phyloP scores from a whole-genome alignment of 257 asterid species.

The Ilex asprella region DNA sequence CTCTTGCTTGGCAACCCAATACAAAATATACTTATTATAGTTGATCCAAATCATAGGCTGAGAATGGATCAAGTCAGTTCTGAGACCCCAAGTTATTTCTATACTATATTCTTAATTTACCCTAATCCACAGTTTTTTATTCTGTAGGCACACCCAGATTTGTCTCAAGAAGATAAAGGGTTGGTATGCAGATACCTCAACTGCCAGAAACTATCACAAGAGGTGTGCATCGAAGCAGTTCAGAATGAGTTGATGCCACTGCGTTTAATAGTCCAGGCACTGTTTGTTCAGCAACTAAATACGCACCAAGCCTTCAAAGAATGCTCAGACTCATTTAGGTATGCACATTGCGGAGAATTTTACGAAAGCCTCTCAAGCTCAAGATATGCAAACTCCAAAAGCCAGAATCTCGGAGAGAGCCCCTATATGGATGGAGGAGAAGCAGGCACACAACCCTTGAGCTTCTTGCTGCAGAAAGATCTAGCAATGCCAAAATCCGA shows the following conservation, averaged over 20 bases:
- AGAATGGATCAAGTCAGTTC: too few species aligned
- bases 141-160: conserved; percentile 41
- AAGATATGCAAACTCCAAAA: conserved; percentile 40
- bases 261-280: conserved; percentile 66
- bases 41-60: too few species aligned
- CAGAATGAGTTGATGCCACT: conserved; percentile 69
- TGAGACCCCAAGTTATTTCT: too few species aligned
- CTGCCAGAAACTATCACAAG: conserved; percentile 66
- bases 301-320: conserved; percentile 64
- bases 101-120: not conserved
- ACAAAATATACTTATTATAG: too few species aligned
- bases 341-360: conserved; percentile 33
- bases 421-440: conserved; percentile 33
- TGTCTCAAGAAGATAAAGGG: conserved; percentile 59
- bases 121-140: conserved; percentile 1
- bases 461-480: conserved; percentile 40
- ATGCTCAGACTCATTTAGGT: conserved; percentile 56
- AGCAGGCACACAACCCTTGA: conserved; percentile 26
- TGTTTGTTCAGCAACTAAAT: conserved; percentile 63
- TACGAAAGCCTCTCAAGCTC: conserved; percentile 46
- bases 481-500: conserved; percentile 16
- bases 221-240: conserved; percentile 59
- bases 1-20: too few species aligned
- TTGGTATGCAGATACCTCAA: conserved; percentile 52
- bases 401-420: conserved; percentile 36